Evolutionary conservation across 345 rosid species (phyloP).

Genomic region (Rhodamnia rubescens): DNA sequence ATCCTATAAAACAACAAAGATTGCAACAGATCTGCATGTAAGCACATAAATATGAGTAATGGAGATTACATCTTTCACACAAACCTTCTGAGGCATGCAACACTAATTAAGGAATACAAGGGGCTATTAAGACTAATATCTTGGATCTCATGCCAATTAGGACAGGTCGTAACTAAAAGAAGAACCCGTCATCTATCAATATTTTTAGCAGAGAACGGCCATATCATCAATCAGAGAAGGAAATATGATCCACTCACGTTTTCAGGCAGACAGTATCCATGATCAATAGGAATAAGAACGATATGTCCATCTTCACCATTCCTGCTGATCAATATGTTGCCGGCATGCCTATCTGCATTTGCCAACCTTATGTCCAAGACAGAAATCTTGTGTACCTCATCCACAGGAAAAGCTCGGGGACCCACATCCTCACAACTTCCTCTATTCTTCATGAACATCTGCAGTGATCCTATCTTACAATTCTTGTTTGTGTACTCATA

Average conservation of each 20-base stretch:
- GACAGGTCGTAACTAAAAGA: neutral
- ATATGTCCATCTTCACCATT: conserved; percentile 27
- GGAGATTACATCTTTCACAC: neutral
- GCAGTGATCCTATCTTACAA: conserved; percentile 70
- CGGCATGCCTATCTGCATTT: conserved; percentile 89
- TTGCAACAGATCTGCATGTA: neutral
- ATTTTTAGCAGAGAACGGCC: neutral
- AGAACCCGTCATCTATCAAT: neutral
- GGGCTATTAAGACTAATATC: neutral
- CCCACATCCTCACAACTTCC: conserved; percentile 97
- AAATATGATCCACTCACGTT: conserved; percentile 27
- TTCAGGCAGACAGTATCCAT: conserved; percentile 83
- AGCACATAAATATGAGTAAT: neutral
- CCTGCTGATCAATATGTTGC: conserved; percentile 68
- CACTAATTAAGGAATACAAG: neutral
- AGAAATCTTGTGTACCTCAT: conserved; percentile 81
- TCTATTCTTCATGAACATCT: conserved; percentile 56
- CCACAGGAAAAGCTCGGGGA: conserved; percentile 48
- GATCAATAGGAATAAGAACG: conserved; percentile 74
- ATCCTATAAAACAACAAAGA: neutral
- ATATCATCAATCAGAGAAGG: neutral
- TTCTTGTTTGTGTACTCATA: conserved; percentile 24
- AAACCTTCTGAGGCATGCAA: neutral
- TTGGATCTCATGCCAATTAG: neutral
- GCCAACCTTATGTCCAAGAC: conserved; percentile 90